Conservation (phyloP, 495 filamentous ascomycete genomes). For the Emericellopsis terricola region DNA sequence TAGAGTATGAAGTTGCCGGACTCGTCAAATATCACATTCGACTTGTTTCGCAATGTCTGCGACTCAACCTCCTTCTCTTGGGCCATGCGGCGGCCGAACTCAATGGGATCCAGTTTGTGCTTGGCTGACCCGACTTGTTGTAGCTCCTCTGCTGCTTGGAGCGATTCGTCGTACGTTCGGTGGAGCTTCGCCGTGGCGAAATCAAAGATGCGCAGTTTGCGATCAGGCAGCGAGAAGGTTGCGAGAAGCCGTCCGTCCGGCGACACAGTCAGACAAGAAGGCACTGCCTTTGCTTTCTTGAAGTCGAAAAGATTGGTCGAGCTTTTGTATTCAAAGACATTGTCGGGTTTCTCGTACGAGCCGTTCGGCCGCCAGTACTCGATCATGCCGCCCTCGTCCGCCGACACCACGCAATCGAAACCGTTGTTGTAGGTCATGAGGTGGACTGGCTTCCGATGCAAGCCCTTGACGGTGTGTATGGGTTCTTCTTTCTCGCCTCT, state of each 20-base stretch:
- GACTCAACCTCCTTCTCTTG: conserved; percentile 74
- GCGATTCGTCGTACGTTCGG: conserved; percentile 86
- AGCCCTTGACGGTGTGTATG: conserved; percentile 49
- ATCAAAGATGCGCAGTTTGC: conserved; percentile 82
- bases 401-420: conserved; percentile 79
- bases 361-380: conserved; percentile 85
- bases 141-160: conserved; percentile 74
- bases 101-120: conserved; percentile 65
- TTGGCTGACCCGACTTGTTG: conserved; percentile 76
- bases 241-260: conserved; percentile 72
- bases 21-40: conserved; percentile 88
- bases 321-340: conserved; percentile 82
- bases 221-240: conserved; percentile 83
- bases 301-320: conserved; percentile 91
- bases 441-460: conserved; percentile 65
- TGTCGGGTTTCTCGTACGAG: conserved; percentile 76
- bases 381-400: conserved; percentile 82
- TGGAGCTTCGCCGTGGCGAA: conserved; percentile 76
- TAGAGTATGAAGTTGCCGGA: conserved; percentile 91
- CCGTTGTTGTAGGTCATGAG: conserved; percentile 78
- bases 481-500: conserved; percentile 60
- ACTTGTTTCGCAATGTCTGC: conserved; percentile 40
- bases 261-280: conserved; percentile 71
- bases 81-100: conserved; percentile 80
- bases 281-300: conserved; percentile 80